Evolutionary conservation across 2,329 filamentous ascomycete species (phyloP), one percentile per base, ranked within the genome.

Genomic region (Daldinia eschscholtzii): DNA sequence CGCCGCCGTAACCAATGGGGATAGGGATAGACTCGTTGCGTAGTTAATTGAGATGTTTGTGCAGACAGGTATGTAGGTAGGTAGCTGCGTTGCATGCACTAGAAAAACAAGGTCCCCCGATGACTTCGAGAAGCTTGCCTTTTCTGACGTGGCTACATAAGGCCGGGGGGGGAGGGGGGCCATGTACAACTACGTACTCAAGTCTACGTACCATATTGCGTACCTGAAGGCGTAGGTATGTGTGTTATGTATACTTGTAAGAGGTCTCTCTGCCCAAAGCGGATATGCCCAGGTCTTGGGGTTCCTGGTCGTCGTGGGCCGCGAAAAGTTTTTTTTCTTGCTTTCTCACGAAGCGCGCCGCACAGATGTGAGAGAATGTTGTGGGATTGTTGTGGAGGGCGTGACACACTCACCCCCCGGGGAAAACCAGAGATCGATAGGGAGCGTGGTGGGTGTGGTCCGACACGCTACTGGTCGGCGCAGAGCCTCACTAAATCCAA

Each of bases 101-200:
- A 35, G 33, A 35, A 55, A 37, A 39, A 39, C 35, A 39, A 39
- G 46, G 35, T 9, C 52, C 20, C 20, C 20, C 63, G 67, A 46
- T 52, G 70, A 20, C 64, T 75, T 75, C 73, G 65, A 67, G 73
- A 74, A 74, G 70, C 61, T 65, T 73, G 60, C 68, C 70, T 33
- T 48, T 67, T 59, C 56, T 69, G 52, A 69, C 66, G 63, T 71
- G 69, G 60, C 48, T 33, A 9, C 20, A 23, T 23, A 23, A 23
- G 46, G 15, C 44, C 6, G 44, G 44, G n/a, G n/a, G n/a, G n/a
- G n/a, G n/a, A n/a, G n/a, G n/a, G n/a, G n/a, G 12, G 12, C 12
- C 6, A 10, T 46, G n/a, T 12, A 44, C 15, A 13, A 10, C 35
- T 23, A 37, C 12, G 12, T 15, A 39, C 35, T 15, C 15, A 1